phyloP scores from a whole-genome alignment of 1,284 basidiomycete species.

The Paramarasmius palmivorus region DNA sequence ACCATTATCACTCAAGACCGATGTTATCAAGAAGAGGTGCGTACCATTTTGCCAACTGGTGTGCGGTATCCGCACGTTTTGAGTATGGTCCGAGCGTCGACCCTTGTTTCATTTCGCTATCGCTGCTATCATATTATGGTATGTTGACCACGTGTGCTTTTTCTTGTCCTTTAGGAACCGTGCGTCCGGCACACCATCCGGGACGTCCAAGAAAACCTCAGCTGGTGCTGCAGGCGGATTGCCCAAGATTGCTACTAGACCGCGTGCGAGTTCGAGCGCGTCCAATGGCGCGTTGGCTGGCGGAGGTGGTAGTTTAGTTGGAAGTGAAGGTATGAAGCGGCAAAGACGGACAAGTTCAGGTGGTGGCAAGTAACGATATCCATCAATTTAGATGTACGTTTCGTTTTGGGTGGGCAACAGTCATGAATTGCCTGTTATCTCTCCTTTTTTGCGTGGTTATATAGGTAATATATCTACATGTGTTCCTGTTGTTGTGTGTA shows the following conservation, averaged over 20 bases:
- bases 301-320: constrained; percentile 28
- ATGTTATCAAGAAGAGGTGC: constrained; percentile 96
- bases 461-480: constrained; percentile 9
- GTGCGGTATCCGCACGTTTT: too few species aligned
- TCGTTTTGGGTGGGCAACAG: constrained; percentile 9
- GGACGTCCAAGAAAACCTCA: constrained; percentile 58
- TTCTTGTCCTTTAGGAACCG: constrained; percentile 57
- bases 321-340: constrained; percentile 65
- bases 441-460: constrained; percentile 3
- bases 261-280: constrained; percentile 65
- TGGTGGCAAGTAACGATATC: constrained; percentile 32
- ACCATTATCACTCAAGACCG: constrained; percentile 92
- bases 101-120: too few species aligned
- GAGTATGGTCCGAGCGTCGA: too few species aligned
- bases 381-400: constrained; percentile 19
- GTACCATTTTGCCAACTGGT: not conserved
- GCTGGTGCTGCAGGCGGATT: constrained; percentile 31
- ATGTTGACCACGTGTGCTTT: constrained; percentile 9
- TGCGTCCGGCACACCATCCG: constrained; percentile 69
- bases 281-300: constrained; percentile 42
- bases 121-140: not conserved
- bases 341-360: constrained; percentile 61
- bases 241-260: constrained; percentile 72
- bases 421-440: constrained; percentile 7
- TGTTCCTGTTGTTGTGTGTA: not conserved